Conservation (phyloP, 2,329 filamentous ascomycete genomes). For the Ceratocystis cubensis region DNA sequence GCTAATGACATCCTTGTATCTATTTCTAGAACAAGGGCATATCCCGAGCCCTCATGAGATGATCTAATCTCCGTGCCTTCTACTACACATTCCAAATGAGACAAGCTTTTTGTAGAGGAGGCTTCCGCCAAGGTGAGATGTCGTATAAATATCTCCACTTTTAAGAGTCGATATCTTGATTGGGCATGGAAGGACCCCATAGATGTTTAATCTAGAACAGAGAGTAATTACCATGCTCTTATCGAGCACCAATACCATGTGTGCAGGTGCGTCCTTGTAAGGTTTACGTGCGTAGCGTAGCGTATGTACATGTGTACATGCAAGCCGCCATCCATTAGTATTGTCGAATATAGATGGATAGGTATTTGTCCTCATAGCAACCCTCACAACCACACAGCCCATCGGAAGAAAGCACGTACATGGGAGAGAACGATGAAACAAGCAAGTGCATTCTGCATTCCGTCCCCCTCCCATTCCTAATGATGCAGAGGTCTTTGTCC, state of each 20-base stretch:
- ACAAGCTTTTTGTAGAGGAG: not conserved
- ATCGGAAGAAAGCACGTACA: not conserved
- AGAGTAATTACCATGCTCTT: no score
- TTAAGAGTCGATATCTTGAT: not conserved
- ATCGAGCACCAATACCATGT: not conserved
- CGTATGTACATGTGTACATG: not conserved
- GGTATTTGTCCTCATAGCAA: no score
- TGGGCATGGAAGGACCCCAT: not conserved
- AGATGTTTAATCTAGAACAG: no score
- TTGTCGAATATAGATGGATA: not conserved
- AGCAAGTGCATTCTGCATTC: not conserved
- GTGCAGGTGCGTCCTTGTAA: not conserved
- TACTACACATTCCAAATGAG: not conserved
- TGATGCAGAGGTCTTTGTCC: not conserved
- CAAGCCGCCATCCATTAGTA: not conserved
- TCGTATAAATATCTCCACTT: not conserved
- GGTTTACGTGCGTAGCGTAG: not conserved
- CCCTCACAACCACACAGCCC: not conserved
- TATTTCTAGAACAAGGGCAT: constrained; percentile 9
- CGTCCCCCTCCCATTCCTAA: not conserved
- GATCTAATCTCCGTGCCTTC: not conserved
- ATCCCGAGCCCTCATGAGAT: not conserved
- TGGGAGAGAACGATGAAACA: not conserved
- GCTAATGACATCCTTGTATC: not conserved
- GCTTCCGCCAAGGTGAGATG: not conserved